Evolutionary conservation across 1,139 yeast species (phyloP).

Genomic region (Hyphopichia burtonii): DNA sequence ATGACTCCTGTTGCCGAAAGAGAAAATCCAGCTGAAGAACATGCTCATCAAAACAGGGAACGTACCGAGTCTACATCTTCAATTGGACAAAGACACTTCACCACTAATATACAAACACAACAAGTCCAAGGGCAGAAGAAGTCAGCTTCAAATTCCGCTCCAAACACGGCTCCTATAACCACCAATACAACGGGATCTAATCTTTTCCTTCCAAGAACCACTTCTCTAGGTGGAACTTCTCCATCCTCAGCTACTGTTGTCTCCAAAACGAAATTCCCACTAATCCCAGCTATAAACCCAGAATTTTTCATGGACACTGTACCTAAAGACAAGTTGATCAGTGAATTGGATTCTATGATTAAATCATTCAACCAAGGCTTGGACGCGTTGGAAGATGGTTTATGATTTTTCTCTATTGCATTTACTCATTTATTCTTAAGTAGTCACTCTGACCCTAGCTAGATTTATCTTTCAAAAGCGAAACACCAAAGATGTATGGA

Average conservation of each 20-base stretch:
- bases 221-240: constrained; percentile 12
- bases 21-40: constrained; percentile 19
- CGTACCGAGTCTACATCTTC: constrained; percentile 15
- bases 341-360: constrained; percentile 42
- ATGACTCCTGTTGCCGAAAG: constrained; percentile 81
- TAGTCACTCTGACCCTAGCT: too few relatives aligned
- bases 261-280: constrained; percentile 28
- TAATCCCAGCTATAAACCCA: constrained; percentile 35
- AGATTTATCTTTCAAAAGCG: too few relatives aligned
- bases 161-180: constrained; percentile 1
- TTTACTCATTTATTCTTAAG: too few relatives aligned
- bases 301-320: constrained; percentile 41
- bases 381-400: constrained; percentile 37
- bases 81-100: constrained; percentile 3
- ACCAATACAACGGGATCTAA: constrained; percentile 7
- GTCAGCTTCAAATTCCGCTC: not conserved
- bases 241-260: constrained; percentile 5
- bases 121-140: constrained; percentile 6
- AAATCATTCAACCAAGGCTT: constrained; percentile 40
- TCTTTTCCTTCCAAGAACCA: constrained; percentile 15
- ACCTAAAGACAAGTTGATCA: constrained; percentile 33
- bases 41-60: constrained; percentile 15
- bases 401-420: not conserved
- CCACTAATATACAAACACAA: not conserved
- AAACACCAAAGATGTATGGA: too few relatives aligned